phyloP scores from a whole-genome alignment of 129 eudicot genomes.

The Tanacetum coccineum region DNA sequence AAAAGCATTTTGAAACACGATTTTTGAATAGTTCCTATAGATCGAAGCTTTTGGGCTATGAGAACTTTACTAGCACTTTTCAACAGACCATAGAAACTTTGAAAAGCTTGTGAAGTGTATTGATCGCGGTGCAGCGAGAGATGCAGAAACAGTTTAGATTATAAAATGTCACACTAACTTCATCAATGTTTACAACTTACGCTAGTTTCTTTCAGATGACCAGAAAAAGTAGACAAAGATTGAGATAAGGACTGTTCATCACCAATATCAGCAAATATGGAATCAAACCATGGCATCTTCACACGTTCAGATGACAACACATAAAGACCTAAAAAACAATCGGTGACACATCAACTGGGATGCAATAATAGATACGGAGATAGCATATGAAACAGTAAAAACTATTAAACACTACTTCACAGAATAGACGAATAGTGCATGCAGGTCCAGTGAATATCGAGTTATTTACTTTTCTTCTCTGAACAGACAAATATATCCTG shows the following conservation, averaged over 20 bases:
- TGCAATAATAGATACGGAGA: too few species aligned
- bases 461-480: conserved; percentile 12
- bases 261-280: conserved; percentile 89
- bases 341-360: too few species aligned
- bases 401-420: conserved; percentile 9
- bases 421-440: conserved; percentile 3
- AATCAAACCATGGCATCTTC: conserved; percentile 90
- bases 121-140: too few species aligned
- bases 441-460: conserved; percentile 13
- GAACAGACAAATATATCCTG: conserved; percentile 5
- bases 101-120: too few species aligned
- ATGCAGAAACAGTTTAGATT: too few species aligned
- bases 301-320: conserved; percentile 80
- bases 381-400: too few species aligned
- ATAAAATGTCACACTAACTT: too few species aligned
- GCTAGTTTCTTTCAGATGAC: conserved; percentile 86
- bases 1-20: too few species aligned
- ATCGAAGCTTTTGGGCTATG: too few species aligned
- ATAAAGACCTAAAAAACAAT: conserved; percentile 54
- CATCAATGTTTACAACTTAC: conserved; percentile 42
- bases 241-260: conserved; percentile 96
- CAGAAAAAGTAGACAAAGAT: conserved; percentile 92
- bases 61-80: too few species aligned
- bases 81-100: too few species aligned
- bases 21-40: too few species aligned